Evolutionary conservation across 2,329 filamentous ascomycete species (phyloP).

Genomic region (Ceratocystis smalleyi): DNA sequence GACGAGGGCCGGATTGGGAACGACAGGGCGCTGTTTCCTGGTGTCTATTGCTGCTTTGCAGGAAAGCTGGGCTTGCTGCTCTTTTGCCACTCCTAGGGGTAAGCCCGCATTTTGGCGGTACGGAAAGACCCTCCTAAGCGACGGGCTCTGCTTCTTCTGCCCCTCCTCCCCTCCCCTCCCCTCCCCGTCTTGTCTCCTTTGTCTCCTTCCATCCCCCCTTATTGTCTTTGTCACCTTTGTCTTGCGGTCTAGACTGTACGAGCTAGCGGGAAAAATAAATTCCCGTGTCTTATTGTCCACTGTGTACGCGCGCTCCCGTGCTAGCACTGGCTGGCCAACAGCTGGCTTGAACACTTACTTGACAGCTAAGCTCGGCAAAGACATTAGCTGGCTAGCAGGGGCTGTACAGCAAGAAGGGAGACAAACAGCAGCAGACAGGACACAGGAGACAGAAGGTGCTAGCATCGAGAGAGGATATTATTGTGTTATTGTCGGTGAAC

Average conservation of each 20-base stretch:
- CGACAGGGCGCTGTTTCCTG: neutral
- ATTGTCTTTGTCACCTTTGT: neutral
- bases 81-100: neutral
- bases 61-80: neutral
- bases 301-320: neutral
- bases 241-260: slow-evolving; percentile 1
- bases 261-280: neutral
- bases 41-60: neutral
- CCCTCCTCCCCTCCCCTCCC: no score
- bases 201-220: no score
- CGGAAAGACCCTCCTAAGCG: neutral
- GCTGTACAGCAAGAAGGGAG: neutral
- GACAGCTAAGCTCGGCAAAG: neutral
- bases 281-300: neutral
- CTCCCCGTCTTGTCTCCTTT: no score
- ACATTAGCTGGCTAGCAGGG: neutral
- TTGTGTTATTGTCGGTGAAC: neutral
- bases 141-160: neutral
- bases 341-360: neutral
- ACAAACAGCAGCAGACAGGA: neutral
- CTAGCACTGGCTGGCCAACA: neutral
- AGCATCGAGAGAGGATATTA: neutral
- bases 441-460: neutral
- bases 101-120: neutral
- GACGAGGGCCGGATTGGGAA: neutral